These are phyloP conservation scores for Saussurea involucrata DNA, from an alignment of 129 eudicot genomes.

Conservation along the genomic window DNA sequence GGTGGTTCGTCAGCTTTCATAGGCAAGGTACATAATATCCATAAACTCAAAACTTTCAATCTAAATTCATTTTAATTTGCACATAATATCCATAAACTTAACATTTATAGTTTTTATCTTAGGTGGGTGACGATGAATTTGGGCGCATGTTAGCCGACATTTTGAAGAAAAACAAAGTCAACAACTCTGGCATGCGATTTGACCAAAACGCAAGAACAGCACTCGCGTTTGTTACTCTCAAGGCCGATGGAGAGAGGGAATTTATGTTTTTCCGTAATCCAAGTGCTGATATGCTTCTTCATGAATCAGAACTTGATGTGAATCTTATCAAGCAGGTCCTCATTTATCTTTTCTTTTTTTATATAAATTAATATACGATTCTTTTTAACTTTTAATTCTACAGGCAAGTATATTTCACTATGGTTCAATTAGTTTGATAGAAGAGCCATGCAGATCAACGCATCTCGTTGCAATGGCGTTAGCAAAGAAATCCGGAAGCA, in stretches of 20 bases:
- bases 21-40: slow-evolving; percentile 70
- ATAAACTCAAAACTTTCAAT: too few relatives aligned
- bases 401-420: slow-evolving; percentile 61
- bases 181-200: slow-evolving; percentile 59
- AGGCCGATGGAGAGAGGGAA: slow-evolving; percentile 60
- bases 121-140: slow-evolving; percentile 67
- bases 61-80: background rate
- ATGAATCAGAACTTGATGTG: slow-evolving; percentile 55
- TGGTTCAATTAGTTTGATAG: slow-evolving; percentile 61
- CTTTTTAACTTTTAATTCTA: background rate
- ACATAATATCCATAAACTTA: background rate
- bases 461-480: slow-evolving; percentile 53
- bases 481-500: slow-evolving; percentile 53
- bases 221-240: slow-evolving; percentile 53
- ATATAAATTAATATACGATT: background rate
- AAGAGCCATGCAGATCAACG: slow-evolving; percentile 61
- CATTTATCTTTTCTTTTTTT: slow-evolving; percentile 8
- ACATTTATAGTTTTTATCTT: background rate
- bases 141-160: slow-evolving; percentile 61
- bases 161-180: slow-evolving; percentile 52
- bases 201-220: slow-evolving; percentile 60
- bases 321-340: slow-evolving; percentile 48
- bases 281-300: slow-evolving; percentile 68
- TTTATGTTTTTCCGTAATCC: slow-evolving; percentile 62
- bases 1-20: slow-evolving; percentile 93